These are phyloP conservation scores for Heritiera littoralis DNA, from an alignment of 345 rosid species.

Conservation along the genomic window DNA sequence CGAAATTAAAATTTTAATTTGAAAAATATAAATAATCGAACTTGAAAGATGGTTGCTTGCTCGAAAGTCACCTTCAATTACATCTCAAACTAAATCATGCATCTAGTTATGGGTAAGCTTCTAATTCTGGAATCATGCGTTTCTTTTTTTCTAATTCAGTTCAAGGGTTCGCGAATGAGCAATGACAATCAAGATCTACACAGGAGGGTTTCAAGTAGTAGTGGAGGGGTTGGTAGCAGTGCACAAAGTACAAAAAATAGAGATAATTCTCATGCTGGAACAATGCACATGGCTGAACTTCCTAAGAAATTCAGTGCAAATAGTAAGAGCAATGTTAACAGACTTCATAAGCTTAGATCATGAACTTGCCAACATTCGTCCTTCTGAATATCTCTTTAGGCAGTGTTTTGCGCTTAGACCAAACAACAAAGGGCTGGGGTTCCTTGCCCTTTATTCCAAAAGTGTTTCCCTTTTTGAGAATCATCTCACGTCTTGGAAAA, in stretches of 20 bases:
- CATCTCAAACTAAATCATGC: background rate
- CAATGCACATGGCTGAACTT: background rate
- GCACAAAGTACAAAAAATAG: background rate
- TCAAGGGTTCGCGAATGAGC: background rate
- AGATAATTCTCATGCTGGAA: background rate
- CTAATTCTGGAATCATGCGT: background rate
- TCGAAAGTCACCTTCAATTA: too few relatives aligned
- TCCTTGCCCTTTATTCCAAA: too few relatives aligned
- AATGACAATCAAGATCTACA: background rate
- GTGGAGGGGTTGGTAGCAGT: background rate
- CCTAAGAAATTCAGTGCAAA: background rate
- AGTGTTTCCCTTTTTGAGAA: too few relatives aligned
- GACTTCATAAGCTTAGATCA: conserved; percentile 1
- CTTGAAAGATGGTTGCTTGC: too few relatives aligned
- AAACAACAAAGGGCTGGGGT: too few relatives aligned
- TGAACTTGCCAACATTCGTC: too few relatives aligned
- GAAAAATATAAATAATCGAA: too few relatives aligned
- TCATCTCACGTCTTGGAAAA: too few relatives aligned
- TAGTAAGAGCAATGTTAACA: background rate
- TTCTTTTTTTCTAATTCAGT: background rate
- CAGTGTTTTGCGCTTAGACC: too few relatives aligned
- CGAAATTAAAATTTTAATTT: too few relatives aligned
- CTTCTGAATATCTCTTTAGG: too few relatives aligned
- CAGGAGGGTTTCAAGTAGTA: background rate
- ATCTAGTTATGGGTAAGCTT: background rate